Base-by-base conservation (phyloP, 2,329 filamentous ascomycete genomes). In the Cordyceps pruinosa region DNA sequence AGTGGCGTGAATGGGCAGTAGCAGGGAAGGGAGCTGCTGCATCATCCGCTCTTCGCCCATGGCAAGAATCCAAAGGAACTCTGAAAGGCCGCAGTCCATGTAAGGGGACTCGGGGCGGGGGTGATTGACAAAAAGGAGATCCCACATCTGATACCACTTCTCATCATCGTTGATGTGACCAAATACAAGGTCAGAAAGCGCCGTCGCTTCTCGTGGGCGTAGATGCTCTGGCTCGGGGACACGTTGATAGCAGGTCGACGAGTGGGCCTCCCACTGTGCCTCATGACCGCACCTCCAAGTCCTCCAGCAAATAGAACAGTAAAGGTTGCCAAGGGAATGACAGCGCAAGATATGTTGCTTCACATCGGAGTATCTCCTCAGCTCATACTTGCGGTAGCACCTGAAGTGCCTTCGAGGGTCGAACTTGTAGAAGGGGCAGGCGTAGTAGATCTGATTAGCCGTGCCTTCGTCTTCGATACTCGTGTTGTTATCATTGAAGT, bases 141-240 rank as follows among this genome's bases (percentile, higher is more conserved):
- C 46, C 54, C 54, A 57, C 46, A 57, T 49, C 6, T 10, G 25
- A n/a, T 50, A 57, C 54, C 54, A 57, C 26, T 50, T 50, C 3
- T 57, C 34, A 21, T 19, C 46, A 2, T 49, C 37, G 23, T 2
- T 19, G 17, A 39, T 17, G 6, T n/a, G 19, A 1, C 39, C 46
- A 23, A 57, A 30, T 4, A 2, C 21, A 35, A 50, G 54, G 2
- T 44, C 35, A 37, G 28, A 37, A 8, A 50, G 35, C 13, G 21
- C 37, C 6, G 3, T 17, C 13, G n/a, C 35, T 28, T 49, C 54
- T 4, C 15, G 2, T 17, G 21, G 28, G 8, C 25, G 19, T 13
- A 57, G 6, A 49, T 44, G 37, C 19, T 50, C 45, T 25, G 46
- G 46, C 46, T 48, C 9, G 15, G 34, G 44, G 4, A 56, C 34